Conservation (phyloP, 2,329 filamentous ascomycete species). For the Cadophora sp. region DNA sequence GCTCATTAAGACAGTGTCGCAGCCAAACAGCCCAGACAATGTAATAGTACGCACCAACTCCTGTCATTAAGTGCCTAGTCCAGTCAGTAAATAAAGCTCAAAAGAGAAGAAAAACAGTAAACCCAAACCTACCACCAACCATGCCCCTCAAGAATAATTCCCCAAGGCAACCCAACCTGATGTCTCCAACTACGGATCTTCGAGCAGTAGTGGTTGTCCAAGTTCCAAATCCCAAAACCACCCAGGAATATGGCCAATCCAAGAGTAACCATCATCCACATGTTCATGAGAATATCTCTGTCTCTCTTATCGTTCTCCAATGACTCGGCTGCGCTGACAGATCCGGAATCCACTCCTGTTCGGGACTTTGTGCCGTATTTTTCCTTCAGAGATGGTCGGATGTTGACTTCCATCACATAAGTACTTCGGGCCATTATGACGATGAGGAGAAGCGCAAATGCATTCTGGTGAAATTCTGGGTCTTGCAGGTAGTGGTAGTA, state of each 20-base stretch:
- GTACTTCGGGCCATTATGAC: constrained; percentile 64
- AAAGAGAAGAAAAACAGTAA: not conserved
- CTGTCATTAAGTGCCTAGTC: constrained; percentile 72
- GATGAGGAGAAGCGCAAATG: constrained; percentile 68
- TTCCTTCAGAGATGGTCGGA: constrained; percentile 59
- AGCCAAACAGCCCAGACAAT: constrained; percentile 77
- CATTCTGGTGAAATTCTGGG: constrained; percentile 74
- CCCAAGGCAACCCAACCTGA: constrained; percentile 72
- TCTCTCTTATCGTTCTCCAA: constrained; percentile 64
- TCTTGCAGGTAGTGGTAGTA: constrained; percentile 80
- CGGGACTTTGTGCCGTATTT: constrained; percentile 47
- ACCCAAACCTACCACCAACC: constrained; percentile 67
- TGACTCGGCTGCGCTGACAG: constrained; percentile 42
- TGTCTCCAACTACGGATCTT: constrained; percentile 58
- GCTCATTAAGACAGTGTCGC: constrained; percentile 70
- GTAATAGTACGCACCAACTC: constrained; percentile 73
- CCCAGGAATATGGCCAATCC: constrained; percentile 62
- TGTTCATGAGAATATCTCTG: constrained; percentile 62
- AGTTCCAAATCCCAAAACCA: constrained; percentile 71
- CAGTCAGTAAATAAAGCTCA: not conserved
- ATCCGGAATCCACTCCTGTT: constrained; percentile 15
- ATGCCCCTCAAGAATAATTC: constrained; percentile 73
- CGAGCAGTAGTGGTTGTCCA: constrained; percentile 69
- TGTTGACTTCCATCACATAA: constrained; percentile 71
- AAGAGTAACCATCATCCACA: constrained; percentile 72